Percentiles rank a stretch among this genome's conserved stretches.
Conservation (phyloP, 2,329 filamentous ascomycete species). For the Emergomyces orientalis region DNA sequence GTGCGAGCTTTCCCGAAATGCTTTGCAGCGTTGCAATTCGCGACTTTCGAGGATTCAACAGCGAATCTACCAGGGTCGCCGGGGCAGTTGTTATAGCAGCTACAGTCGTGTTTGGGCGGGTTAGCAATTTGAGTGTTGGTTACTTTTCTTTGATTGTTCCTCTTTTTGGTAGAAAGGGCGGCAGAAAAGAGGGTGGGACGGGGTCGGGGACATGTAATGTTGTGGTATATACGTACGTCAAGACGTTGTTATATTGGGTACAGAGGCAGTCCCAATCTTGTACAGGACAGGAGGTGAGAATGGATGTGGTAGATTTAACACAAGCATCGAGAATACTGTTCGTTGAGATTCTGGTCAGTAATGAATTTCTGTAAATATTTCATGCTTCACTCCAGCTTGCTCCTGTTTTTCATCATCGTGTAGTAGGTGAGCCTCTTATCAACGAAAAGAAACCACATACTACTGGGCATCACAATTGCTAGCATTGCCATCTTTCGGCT, state of each 20-base stretch:
- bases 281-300: constrained; percentile 35
- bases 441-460: constrained; percentile 9
- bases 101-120: constrained; percentile 19
- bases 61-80: constrained; percentile 32
- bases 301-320: constrained; percentile 32
- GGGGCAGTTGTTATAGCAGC: constrained; percentile 58
- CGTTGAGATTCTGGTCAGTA: constrained; percentile 1
- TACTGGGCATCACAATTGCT: constrained; percentile 17
- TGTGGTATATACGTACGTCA: constrained; percentile 32
- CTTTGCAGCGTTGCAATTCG: constrained; percentile 36
- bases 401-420: neutral
- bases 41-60: constrained; percentile 25
- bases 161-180: neutral
- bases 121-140: neutral
- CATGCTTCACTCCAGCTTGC: neutral
- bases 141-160: too few species aligned
- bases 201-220: neutral
- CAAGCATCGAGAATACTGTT: constrained; percentile 45
- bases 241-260: constrained; percentile 44
- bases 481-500: neutral
- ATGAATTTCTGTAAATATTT: neutral
- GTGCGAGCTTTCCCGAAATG: neutral
- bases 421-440: neutral
- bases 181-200: neutral
- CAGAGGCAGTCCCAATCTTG: constrained; percentile 52